Evolutionary conservation across 176 grass and related monocot species (phyloP).

Genomic region (Phoenix roebelenii): DNA sequence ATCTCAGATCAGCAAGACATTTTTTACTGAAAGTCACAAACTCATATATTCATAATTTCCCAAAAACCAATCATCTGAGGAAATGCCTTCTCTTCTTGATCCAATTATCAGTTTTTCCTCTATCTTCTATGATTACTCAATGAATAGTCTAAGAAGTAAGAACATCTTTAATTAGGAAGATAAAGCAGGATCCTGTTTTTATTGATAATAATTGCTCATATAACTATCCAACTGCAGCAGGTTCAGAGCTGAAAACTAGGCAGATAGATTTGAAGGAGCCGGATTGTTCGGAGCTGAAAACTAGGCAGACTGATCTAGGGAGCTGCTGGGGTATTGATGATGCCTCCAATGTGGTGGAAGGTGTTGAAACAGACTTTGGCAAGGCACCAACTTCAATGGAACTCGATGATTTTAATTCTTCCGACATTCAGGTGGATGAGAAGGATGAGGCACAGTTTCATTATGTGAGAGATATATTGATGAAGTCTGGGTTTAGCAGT

Average conservation of each 20-base stretch:
- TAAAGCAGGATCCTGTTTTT: no score
- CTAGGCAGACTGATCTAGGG: slow-evolving; percentile 28
- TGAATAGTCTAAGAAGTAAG: no score
- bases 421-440: slow-evolving; percentile 50
- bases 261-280: slow-evolving; percentile 33
- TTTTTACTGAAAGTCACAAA: no score
- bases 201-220: slow-evolving; percentile 1
- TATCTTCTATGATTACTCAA: no score
- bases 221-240: slow-evolving; percentile 19
- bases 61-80: no score
- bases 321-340: background rate
- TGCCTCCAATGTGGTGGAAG: background rate
- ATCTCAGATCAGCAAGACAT: background rate
- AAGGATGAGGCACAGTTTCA: slow-evolving; percentile 69
- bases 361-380: background rate
- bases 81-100: no score
- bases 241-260: slow-evolving; percentile 23
- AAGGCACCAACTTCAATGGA: background rate
- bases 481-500: slow-evolving; percentile 60
- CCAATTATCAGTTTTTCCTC: no score
- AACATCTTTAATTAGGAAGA: no score
- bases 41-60: no score
- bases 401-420: slow-evolving; percentile 19
- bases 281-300: slow-evolving; percentile 29
- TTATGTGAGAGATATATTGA: slow-evolving; percentile 73